Conservation (phyloP, 441 rosid species). For the Aquilaria agallochum region DNA sequence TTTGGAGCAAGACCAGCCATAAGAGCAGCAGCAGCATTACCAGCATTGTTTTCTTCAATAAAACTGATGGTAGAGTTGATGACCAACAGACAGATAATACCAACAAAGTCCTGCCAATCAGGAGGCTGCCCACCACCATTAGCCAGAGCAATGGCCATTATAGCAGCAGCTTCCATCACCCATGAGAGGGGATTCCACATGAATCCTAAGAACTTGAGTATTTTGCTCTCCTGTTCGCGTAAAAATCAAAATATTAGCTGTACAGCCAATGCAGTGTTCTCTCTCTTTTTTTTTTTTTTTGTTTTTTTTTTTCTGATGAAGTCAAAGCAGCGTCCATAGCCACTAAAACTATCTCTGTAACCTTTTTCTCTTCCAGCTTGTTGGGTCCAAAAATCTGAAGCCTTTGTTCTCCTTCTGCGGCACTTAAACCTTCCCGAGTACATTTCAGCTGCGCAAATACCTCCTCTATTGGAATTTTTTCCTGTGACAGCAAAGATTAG, state of each 20-base stretch:
- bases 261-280: background rate
- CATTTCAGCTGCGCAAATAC: constrained; percentile 54
- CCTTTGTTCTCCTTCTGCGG: constrained; percentile 42
- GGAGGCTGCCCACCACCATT: constrained; percentile 82
- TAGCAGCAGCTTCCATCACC: constrained; percentile 96
- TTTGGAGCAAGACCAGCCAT: constrained; percentile 98
- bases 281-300: too few relatives aligned
- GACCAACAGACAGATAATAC: constrained; percentile 71
- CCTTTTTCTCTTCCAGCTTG: constrained; percentile 54
- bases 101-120: constrained; percentile 94
- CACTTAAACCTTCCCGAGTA: constrained; percentile 36
- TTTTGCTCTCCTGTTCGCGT: constrained; percentile 67
- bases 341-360: background rate
- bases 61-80: constrained; percentile 95
- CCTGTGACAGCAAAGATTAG: constrained; percentile 30
- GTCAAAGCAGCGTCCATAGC: background rate
- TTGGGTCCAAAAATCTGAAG: constrained; percentile 50
- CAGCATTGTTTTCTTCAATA: constrained; percentile 93
- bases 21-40: constrained; percentile 97
- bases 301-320: background rate
- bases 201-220: constrained; percentile 91
- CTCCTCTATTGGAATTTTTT: constrained; percentile 51
- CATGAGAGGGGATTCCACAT: constrained; percentile 98
- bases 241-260: background rate
- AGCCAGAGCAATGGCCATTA: constrained; percentile 92